These are phyloP conservation scores for Chytriomyces hyalinus DNA, from an alignment of 192 early-diverging fungal genomes.

Conservation along the genomic window DNA sequence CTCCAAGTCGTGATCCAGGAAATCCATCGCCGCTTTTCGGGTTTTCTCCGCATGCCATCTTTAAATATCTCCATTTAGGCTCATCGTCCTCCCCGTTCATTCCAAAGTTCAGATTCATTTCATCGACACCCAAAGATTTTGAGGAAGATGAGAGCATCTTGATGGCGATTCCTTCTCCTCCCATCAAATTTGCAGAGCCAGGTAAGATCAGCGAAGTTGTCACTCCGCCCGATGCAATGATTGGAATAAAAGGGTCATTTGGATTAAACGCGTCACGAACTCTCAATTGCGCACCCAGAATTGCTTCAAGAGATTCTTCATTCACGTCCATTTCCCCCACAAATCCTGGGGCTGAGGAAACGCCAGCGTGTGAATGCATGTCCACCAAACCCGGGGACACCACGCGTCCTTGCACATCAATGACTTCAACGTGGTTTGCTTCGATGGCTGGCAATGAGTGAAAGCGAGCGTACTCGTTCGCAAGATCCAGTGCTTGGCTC, in stretches of 20 bases:
- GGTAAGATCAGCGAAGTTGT: constrained; percentile 77
- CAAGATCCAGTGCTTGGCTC: no score
- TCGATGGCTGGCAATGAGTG: neutral
- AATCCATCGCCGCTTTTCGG: constrained; percentile 58
- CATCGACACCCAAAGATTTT: constrained; percentile 59
- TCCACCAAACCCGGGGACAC: constrained; percentile 81
- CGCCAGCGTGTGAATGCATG: constrained; percentile 72
- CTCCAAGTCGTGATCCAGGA: constrained; percentile 60
- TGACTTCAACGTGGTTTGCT: neutral
- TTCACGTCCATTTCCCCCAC: constrained; percentile 64
- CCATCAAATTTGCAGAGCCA: constrained; percentile 77
- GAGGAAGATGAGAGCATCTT: constrained; percentile 52
- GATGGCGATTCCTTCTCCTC: constrained; percentile 73
- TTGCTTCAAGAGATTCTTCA: constrained; percentile 61
- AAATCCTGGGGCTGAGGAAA: constrained; percentile 68
- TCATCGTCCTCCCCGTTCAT: constrained; percentile 41
- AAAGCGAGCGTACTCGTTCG: no score
- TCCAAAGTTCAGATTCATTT: constrained; percentile 68
- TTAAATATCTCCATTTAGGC: constrained; percentile 70
- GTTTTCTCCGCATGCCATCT: constrained; percentile 87
- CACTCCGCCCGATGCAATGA: constrained; percentile 70
- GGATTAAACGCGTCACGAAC: constrained; percentile 74
- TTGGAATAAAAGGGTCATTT: constrained; percentile 60
- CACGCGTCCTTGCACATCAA: constrained; percentile 66
- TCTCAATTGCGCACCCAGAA: constrained; percentile 65